Base-by-base conservation (phyloP, 2,329 filamentous ascomycete species). In the Colletotrichum musicola region DNA sequence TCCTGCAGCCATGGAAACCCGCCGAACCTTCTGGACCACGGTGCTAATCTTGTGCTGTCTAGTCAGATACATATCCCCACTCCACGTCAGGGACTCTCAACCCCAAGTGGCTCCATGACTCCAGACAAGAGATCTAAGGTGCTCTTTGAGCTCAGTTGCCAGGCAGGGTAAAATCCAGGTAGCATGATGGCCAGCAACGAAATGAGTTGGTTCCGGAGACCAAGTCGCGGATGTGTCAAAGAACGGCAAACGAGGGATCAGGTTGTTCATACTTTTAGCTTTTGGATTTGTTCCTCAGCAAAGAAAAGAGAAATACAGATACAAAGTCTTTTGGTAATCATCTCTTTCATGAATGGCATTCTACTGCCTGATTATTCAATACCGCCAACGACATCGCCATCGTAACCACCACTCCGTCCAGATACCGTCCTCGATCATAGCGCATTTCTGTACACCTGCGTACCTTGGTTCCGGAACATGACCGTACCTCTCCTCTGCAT, bases 401-500 rank as follows among this genome's bases (percentile, higher is more conserved):
- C 30, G 16, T 30, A 5, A 22, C 30, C 7, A 35, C 16, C 42
- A 50, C 13, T n/a, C 10, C 16, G 4, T 30, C 1, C 30, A 10
- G 14, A 44, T 40, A 12, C 22, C 42, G 18, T 7, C 20, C 25
- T 44, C 40, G 20, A 69, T 81, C 76, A 93, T 62, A 90, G 89
- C 59, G 91, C 91, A 75, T 91, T 92, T 70, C 92, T 84, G 75
- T 93, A 93, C 30, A 95, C 90, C 80, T 93, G 89, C 46, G 88
- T 86, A 6, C 92, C 92, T 73, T 93, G 92, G 74, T 93, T 91
- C 67, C 93, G 84, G 79, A 95, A 92, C 79, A 93, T 91, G 74
- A 96, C 91, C 2, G 93, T 97, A 74, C 98, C 95, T 73, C 94
- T 88, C 75, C 95, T 86, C 79, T 97, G 93, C 81, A 99, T 81